phyloP scores from a whole-genome alignment of 495 filamentous ascomycete genomes.

The Pseudoneurospora amorphoporcata region DNA sequence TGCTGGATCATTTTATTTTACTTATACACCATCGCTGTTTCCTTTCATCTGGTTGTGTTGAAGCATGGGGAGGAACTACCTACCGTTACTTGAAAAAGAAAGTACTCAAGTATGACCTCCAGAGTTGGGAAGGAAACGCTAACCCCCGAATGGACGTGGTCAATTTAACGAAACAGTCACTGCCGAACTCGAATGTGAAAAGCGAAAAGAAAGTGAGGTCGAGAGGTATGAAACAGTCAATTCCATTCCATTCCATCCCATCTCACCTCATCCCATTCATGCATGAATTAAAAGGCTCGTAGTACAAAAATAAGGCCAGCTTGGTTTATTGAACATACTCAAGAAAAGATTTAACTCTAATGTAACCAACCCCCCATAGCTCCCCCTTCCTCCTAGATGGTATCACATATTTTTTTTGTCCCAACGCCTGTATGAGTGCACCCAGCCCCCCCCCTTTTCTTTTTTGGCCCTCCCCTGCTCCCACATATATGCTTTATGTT shows the following conservation, averaged over 20 bases:
- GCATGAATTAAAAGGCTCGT: background rate
- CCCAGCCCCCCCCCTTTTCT: too few relatives aligned
- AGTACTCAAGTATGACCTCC: background rate
- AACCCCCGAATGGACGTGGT: background rate
- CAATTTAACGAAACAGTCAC: background rate
- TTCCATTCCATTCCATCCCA: background rate
- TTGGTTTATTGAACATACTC: background rate
- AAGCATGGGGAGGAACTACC: background rate
- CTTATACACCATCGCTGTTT: background rate
- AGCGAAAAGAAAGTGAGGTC: background rate
- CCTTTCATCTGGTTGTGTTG: background rate
- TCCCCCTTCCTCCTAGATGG: background rate
- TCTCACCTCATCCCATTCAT: background rate
- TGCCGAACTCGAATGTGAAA: background rate
- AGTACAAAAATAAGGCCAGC: background rate
- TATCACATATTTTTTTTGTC: background rate
- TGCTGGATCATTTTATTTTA: background rate
- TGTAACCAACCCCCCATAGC: background rate
- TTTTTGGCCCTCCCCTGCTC: background rate
- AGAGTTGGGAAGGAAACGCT: background rate
- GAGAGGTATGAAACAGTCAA: background rate
- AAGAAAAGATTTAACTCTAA: background rate
- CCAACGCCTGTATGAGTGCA: background rate
- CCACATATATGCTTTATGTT: background rate
- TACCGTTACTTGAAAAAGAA: background rate